These are phyloP conservation scores for Starmerella scarabaei DNA, from an alignment of 805 yeast genomes.

Conservation along the genomic window DNA sequence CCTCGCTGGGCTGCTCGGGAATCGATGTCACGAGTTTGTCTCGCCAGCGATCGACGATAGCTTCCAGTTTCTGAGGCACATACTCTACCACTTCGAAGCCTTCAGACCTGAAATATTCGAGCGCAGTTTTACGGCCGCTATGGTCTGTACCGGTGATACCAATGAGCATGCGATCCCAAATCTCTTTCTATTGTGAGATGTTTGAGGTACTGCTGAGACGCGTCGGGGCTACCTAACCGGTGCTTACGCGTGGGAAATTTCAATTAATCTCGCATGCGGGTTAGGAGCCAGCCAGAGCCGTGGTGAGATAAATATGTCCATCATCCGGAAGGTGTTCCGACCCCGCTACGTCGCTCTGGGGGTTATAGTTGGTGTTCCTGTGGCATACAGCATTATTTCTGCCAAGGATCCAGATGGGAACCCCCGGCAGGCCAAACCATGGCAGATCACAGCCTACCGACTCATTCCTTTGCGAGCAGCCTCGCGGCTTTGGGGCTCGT, in stretches of 20 bases:
- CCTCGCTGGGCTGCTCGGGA: slow-evolving; percentile 25
- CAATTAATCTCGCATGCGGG: too few relatives aligned
- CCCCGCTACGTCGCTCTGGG: slow-evolving; percentile 12
- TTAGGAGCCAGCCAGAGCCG: too few relatives aligned
- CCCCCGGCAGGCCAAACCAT: slow-evolving; percentile 49
- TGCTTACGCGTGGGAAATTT: too few relatives aligned
- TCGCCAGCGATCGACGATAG: slow-evolving; percentile 56
- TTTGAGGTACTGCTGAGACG: too few relatives aligned
- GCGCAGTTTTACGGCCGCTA: slow-evolving; percentile 56
- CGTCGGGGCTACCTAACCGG: too few relatives aligned
- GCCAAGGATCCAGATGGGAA: slow-evolving; percentile 14
- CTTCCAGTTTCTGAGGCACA: slow-evolving; percentile 35
- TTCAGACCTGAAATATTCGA: slow-evolving; percentile 40
- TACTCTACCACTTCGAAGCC: slow-evolving; percentile 36
- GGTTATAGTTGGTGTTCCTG: slow-evolving; percentile 5
- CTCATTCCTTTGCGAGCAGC: slow-evolving; percentile 83
- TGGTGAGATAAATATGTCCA: too few relatives aligned
- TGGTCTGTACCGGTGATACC: slow-evolving; percentile 61
- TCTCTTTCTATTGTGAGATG: not conserved
- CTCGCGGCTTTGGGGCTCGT: slow-evolving; percentile 88
- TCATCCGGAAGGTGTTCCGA: slow-evolving; percentile 2
- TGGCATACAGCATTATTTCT: slow-evolving; percentile 2
- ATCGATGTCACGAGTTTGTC: slow-evolving; percentile 47
- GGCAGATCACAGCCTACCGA: slow-evolving; percentile 82
- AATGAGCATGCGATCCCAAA: slow-evolving; percentile 40